Base-by-base conservation (phyloP, 768 basidiomycete genomes). In the Leccinum subtestaceum region DNA sequence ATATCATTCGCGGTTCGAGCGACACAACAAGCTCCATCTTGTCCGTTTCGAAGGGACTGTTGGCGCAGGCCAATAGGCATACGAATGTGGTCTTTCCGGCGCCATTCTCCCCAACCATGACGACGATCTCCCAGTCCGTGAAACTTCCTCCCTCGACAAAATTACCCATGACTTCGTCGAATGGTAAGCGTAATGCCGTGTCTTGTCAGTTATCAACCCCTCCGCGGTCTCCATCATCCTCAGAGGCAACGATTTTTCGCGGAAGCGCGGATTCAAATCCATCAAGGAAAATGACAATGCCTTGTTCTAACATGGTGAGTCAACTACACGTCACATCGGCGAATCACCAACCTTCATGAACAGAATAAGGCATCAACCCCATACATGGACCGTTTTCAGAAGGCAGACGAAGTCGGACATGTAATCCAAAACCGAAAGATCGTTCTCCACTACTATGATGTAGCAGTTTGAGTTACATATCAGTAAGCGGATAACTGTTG, bases 21-120 rank as follows among this genome's bases (percentile, higher is more conserved):
- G 94, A 96, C 19, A 98, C 94, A 1, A 85, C 74, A 59, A 97
- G 77, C 47, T 83, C 82, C 75, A 92, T 84, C 72, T 89, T 91
- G 75, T 89, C 88, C 51, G 87, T 83, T 74, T 90, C 88, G 49
- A 79, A 5, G 96, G 95, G 1, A 52, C 55, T 21, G 81, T 13
- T 86, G 65, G 97, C 95, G 43, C 97, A 97, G 1, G 95, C 94
- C 53, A 99, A 82, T 55, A 99, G 77, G 60, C 95, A 91, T 57
- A 98, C 93, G 72, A 98, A 93, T 1, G 95, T 98, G 48, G 97
- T 98, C 81, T 98, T 99, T 40, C 97, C 95, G 3, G 93, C 98
- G 51, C 97, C 97, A 75, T 99, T 99, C 83, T 98, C 97, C 61
- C 95, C 97, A 32, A 99, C 79, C 88, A 99, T 91, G 74, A 98